These are phyloP conservation scores for Myriosclerotinia curreyana DNA, from an alignment of 2,329 filamentous ascomycete genomes.

Conservation along the genomic window DNA sequence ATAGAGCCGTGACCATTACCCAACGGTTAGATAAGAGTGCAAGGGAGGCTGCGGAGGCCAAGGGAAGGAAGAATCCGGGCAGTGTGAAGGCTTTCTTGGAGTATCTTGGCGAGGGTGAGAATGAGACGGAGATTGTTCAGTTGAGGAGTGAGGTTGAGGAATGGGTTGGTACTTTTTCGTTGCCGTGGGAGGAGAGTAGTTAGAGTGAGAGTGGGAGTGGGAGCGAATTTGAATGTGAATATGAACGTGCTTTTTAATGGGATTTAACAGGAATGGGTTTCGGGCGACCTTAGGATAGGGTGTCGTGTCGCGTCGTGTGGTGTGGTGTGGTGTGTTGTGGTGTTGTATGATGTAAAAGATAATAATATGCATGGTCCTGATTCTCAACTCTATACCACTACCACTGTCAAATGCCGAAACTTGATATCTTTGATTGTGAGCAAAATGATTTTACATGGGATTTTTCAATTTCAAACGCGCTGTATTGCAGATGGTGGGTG, in stretches of 20 bases:
- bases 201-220: neutral
- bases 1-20: conserved; percentile 76
- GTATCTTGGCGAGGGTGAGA: conserved; percentile 64
- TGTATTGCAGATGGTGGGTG: no score
- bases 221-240: neutral
- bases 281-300: neutral
- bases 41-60: conserved; percentile 64
- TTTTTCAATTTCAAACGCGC: no score
- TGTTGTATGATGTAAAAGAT: neutral
- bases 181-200: conserved; percentile 57
- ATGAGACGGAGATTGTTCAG: conserved; percentile 68
- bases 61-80: conserved; percentile 62
- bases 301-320: neutral
- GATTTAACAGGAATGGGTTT: neutral
- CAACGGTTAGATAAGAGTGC: conserved; percentile 71
- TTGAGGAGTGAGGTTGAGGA: conserved; percentile 71
- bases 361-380: conserved; percentile 15
- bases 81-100: conserved; percentile 67
- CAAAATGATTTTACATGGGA: no score
- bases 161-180: conserved; percentile 71
- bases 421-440: no score
- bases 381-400: conserved; percentile 11
- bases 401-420: no score
- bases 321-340: neutral
- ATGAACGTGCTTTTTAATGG: neutral